A percentile compares a stretch with the other conserved stretches of the same genome.
Evolutionary conservation across 805 yeast genomes (phyloP).

Genomic region (Yamadazyma paraphyllophila): DNA sequence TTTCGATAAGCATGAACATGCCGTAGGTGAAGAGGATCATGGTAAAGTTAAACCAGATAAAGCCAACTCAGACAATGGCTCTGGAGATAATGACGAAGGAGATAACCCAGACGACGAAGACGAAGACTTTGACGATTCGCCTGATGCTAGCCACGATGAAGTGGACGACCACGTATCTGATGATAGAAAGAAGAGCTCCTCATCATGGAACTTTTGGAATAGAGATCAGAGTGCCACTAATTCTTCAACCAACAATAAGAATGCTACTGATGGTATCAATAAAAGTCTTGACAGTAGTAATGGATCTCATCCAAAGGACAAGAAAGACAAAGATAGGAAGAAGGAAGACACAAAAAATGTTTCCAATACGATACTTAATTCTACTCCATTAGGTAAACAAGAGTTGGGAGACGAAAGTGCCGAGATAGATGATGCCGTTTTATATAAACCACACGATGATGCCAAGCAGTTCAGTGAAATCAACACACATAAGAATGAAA

Average conservation of each 20-base stretch:
- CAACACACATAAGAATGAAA: slow-evolving; percentile 45
- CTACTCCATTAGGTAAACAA: slow-evolving; percentile 22
- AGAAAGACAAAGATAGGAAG: slow-evolving; percentile 11
- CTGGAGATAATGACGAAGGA: slow-evolving; percentile 18
- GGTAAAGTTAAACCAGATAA: no score
- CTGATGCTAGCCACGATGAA: slow-evolving; percentile 31
- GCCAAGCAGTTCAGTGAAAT: slow-evolving; percentile 39
- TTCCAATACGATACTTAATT: slow-evolving; percentile 29
- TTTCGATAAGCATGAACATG: slow-evolving; percentile 16
- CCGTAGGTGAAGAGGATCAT: slow-evolving; percentile 9
- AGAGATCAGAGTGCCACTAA: neutral
- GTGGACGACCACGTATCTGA: slow-evolving; percentile 29
- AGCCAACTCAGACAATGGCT: slow-evolving; percentile 16
- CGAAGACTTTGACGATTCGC: slow-evolving; percentile 19
- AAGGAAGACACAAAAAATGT: slow-evolving; percentile 9
- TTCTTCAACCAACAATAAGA: no score
- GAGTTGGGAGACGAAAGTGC: neutral
- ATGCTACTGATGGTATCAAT: neutral
- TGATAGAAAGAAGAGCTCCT: slow-evolving; percentile 22
- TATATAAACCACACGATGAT: slow-evolving; percentile 42
- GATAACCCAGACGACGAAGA: slow-evolving; percentile 19
- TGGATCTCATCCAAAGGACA: slow-evolving; percentile 5
- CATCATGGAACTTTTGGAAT: slow-evolving; percentile 40
- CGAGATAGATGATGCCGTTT: slow-evolving; percentile 39
- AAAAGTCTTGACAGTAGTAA: slow-evolving; percentile 11